A percentile compares a stretch with the other conserved stretches of the same genome.
Conservation (phyloP, 2,329 filamentous ascomycete species). For the Aspergillus terreus region DNA sequence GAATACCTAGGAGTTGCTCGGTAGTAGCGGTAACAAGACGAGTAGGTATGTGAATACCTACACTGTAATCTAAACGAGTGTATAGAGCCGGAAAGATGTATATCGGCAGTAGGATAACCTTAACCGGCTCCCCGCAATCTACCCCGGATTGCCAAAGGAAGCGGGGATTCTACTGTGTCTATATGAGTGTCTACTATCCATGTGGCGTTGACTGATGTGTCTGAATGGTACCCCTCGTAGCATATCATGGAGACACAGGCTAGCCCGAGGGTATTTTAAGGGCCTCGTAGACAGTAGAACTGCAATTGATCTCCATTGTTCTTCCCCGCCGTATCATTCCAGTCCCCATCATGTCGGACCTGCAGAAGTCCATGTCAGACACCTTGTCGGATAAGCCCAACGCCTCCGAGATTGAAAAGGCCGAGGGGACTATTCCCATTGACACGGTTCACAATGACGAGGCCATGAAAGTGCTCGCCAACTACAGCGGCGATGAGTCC, state of each 20-base stretch:
- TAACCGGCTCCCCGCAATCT: constrained; percentile 1
- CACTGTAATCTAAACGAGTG: too few relatives aligned
- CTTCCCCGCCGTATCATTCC: not conserved
- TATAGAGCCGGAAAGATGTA: not conserved
- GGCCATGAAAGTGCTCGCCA: constrained; percentile 39
- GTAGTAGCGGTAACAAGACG: not conserved
- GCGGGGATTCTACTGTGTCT: not conserved
- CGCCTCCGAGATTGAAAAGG: not conserved
- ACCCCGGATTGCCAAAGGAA: not conserved
- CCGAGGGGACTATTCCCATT: constrained; percentile 16
- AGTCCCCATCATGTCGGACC: not conserved
- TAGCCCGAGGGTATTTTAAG: not conserved
- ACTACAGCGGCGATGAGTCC: constrained; percentile 39
- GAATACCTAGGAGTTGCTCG: not conserved
- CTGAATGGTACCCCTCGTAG: too few relatives aligned
- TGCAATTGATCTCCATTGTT: not conserved
- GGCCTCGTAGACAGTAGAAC: not conserved
- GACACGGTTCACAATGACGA: constrained; percentile 39
- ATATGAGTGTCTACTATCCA: not conserved
- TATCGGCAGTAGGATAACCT: not conserved
- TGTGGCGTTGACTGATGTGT: not conserved
- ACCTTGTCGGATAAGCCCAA: constrained; percentile 11
- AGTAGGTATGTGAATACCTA: too few relatives aligned
- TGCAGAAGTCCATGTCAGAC: constrained; percentile 1
- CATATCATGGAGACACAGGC: not conserved